Evolutionary conservation across 2,329 filamentous ascomycete genomes (phyloP).

Genomic region (Berkeleyomyces rouxiae): DNA sequence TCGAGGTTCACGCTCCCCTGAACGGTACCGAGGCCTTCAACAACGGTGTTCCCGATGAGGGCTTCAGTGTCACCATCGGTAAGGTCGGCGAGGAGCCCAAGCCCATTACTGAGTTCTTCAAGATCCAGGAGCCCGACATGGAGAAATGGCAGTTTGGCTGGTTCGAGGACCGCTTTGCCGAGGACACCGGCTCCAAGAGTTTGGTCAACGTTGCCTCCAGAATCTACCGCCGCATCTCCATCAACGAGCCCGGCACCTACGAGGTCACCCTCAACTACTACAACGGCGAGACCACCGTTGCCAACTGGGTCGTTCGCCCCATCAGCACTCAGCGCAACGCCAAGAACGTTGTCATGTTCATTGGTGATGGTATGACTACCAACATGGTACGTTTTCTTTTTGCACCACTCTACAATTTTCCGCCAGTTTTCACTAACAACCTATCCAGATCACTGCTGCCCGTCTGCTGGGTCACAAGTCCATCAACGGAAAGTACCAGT

Average conservation of each 20-base stretch:
- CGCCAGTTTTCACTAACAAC: not conserved
- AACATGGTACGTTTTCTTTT: slow-evolving; percentile 39
- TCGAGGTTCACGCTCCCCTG: slow-evolving; percentile 65
- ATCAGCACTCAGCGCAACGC: slow-evolving; percentile 53
- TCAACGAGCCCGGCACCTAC: slow-evolving; percentile 68
- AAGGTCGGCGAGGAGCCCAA: slow-evolving; percentile 41
- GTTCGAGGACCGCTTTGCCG: slow-evolving; percentile 70
- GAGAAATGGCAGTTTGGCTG: slow-evolving; percentile 75
- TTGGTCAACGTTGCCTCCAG: slow-evolving; percentile 69
- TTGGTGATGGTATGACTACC: slow-evolving; percentile 56
- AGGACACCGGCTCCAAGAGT: slow-evolving; percentile 50
- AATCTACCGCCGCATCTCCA: slow-evolving; percentile 56
- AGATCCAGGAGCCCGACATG: slow-evolving; percentile 49
- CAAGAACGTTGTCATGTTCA: slow-evolving; percentile 76
- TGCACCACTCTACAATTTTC: not conserved
- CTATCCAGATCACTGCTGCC: slow-evolving; percentile 47
- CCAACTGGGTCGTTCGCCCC: slow-evolving; percentile 62
- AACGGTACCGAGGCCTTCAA: slow-evolving; percentile 69
- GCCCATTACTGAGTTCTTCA: slow-evolving; percentile 49
- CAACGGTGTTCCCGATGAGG: slow-evolving; percentile 49
- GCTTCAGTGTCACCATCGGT: slow-evolving; percentile 58
- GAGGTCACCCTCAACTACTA: slow-evolving; percentile 63
- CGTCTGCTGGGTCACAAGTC: slow-evolving; percentile 67
- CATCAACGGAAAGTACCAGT: slow-evolving; percentile 72
- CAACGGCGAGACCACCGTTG: slow-evolving; percentile 50